phyloP scores from a whole-genome alignment of 345 rosid species.

The Limnanthes douglasii region DNA sequence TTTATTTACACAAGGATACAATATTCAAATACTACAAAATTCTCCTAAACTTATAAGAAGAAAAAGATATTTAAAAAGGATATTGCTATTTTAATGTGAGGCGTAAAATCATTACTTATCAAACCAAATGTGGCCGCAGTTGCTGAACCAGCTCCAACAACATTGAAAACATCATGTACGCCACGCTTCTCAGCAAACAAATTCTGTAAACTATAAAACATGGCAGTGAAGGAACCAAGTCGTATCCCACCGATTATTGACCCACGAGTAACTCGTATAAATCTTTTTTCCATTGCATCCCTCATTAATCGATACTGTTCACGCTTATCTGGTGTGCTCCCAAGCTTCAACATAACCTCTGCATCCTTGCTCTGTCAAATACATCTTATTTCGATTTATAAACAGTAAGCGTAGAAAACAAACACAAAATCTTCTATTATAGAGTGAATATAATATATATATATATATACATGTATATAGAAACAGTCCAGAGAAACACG shows the following conservation, averaged over 20 bases:
- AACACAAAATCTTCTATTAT: neutral
- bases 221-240: conserved; percentile 89
- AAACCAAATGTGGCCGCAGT: conserved; percentile 86
- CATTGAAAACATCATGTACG: conserved; percentile 64
- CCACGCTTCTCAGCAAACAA: conserved; percentile 71
- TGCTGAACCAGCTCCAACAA: conserved; percentile 89
- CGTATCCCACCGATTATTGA: conserved; percentile 85
- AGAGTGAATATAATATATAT: no score
- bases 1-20: conserved; percentile 1
- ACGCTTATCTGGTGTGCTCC: conserved; percentile 84
- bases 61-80: neutral
- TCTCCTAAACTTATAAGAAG: no score
- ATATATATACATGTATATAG: no score
- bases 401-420: neutral
- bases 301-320: conserved; percentile 80
- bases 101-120: conserved; percentile 35
- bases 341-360: conserved; percentile 89
- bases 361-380: conserved; percentile 85
- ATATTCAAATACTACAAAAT: neutral
- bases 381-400: neutral
- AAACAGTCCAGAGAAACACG: no score
- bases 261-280: conserved; percentile 72
- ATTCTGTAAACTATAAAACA: conserved; percentile 59
- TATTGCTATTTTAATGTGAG: neutral
- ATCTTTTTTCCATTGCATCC: conserved; percentile 95